Base-by-base conservation (phyloP, 2,329 filamentous ascomycete species). In the Hirsutella rhossiliensis region DNA sequence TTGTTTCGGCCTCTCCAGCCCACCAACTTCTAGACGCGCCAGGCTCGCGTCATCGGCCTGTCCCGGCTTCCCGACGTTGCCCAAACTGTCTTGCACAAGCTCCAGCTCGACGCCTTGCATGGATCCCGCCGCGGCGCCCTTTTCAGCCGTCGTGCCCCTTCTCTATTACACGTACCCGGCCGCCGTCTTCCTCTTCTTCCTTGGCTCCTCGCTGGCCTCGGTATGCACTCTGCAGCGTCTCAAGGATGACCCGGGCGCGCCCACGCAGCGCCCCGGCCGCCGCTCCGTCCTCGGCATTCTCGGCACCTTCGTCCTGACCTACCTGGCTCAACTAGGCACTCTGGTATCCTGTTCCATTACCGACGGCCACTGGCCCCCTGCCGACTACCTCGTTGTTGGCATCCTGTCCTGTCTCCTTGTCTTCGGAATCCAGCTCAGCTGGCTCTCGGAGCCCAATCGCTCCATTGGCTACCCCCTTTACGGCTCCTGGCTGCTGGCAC, bases 391-490 rank as follows among this genome's bases (percentile, higher is more conserved):
- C 34, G 64, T 72, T 48, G 71, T 85, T 43, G 75, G 78, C 43
- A 63, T 75, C 32, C 61, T 84, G 23, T 75, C 79, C 1, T 82
- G 77, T 44, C 66, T 79, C 39, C 61, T 85, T 27, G 67, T 78
- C n/a, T 86, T 81, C 58, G 72, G 76, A 4, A 69, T 80, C 13
- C 68, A 82, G 51, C 63, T 78, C 46, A 67, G 73, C 36, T 69
- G 68, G 18, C 65, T 84, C 13, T 62, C 67, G 3, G 72, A 76
- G 43, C 63, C 66, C 17, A 56, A 65, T 28, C 65, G 68, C 42
- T 67, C 71, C 3, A 67, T 77, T 11, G 81, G 78, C 69, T 78
- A 80, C 51, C 78, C 80, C 0, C 79, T 78, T 48, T 73, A 75
- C 49, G 80, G 78, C 17, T 75, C 76, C 12, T 83, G 80, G 69